phyloP scores from a whole-genome alignment of 495 filamentous ascomycete species.

The Penicillium bovifimosum region DNA sequence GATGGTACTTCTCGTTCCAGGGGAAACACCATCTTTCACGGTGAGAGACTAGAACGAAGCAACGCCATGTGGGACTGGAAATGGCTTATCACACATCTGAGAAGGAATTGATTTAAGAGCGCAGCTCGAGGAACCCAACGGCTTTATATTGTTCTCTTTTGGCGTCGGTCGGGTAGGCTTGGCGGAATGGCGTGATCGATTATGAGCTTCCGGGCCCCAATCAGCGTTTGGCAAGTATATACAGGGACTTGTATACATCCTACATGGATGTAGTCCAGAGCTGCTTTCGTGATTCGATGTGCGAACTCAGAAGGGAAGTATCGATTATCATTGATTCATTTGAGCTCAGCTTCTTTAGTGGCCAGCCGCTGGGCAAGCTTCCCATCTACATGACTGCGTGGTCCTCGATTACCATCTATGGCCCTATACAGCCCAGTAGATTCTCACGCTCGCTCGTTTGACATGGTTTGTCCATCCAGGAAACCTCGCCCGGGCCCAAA shows the following conservation, averaged over 20 bases:
- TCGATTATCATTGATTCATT: too few species aligned
- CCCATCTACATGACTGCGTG: not conserved
- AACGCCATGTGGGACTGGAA: not conserved
- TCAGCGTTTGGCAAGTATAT: not conserved
- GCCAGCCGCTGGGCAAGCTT: too few species aligned
- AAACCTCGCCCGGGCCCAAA: constrained; percentile 63
- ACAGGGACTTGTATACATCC: not conserved
- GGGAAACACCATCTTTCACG: not conserved
- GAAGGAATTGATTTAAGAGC: constrained; percentile 13
- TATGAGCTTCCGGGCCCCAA: constrained; percentile 7
- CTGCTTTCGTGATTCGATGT: not conserved
- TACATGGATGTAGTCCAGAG: not conserved
- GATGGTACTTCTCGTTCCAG: not conserved
- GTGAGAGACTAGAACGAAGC: not conserved
- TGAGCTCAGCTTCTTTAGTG: too few species aligned
- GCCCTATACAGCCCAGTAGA: constrained; percentile 57
- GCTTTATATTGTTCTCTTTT: constrained; percentile 28
- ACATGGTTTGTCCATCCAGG: constrained; percentile 57
- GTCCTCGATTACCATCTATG: not conserved
- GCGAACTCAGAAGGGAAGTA: too few species aligned
- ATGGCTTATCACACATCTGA: not conserved
- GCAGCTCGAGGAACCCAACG: constrained; percentile 11
- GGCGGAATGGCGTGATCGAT: constrained; percentile 41
- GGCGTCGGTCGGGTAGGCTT: constrained; percentile 25
- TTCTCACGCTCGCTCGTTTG: constrained; percentile 48